Evolutionary conservation across 768 basidiomycete genomes (phyloP), one percentile per base, ranked within the genome.

Genomic region (Termitomyces bulborhizus): DNA sequence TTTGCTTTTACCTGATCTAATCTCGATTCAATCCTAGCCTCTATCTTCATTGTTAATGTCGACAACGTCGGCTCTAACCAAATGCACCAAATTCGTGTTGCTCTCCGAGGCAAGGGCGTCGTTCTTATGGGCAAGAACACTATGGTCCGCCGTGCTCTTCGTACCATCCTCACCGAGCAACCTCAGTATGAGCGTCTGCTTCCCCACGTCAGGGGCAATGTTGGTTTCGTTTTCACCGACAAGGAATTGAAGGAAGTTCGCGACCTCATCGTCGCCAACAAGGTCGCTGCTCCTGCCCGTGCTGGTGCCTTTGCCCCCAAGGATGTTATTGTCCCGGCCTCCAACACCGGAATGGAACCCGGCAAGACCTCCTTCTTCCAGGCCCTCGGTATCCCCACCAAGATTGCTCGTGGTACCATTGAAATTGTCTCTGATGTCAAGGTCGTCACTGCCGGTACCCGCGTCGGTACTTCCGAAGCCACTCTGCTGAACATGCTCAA

Each of bases 311-410:
- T 85, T 65, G 95, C 96, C 37, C 90, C 96, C 68, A 85, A 83
- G 76, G 88, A 98, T 65, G 96, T 98, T 67, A 76, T 75, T 58
- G 90, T 99, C 63, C 93, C 95, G 36, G 93, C 87, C 44, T 88
- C 94, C 57, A 98, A 98, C 86, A 99, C 97, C 54, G 95, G 95
- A 74, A 99, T 99, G 97, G 97, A 98, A 73, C 97, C 97, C 65
- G 97, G 96, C 68, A 99, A 99, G 83, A 99, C 97, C 58, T 97
- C 97, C 65, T 99, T 98, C 93, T 99, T 99, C 93, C 97, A 99
- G 82, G 97, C 97, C 55, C 88, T 99, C 69, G 88, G 90, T 79
- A 95, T 99, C 74, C 96, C 97, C 46, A 99, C 97, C 73, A 99
- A 99, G 85, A 98, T 99, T 63, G 95, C 97, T 50, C 90, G 97